These are phyloP conservation scores for Wickerhamiella pararugosa DNA, from an alignment of 1,139 yeast genomes.

Conservation along the genomic window DNA sequence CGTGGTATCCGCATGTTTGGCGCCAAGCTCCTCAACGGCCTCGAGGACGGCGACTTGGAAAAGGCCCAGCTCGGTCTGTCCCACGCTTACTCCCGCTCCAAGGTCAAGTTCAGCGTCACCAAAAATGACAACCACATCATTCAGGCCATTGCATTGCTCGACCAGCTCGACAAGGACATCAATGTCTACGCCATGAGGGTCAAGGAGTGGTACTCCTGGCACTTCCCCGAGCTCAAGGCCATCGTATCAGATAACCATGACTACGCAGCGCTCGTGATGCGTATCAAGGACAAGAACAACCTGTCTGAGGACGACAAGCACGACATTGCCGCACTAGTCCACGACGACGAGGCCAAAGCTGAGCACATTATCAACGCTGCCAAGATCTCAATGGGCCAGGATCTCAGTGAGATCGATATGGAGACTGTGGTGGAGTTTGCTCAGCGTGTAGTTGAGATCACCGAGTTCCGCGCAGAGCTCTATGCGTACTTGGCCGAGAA, in stretches of 20 bases:
- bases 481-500: slow-evolving; percentile 81
- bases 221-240: slow-evolving; percentile 96
- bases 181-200: slow-evolving; percentile 98
- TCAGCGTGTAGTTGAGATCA: slow-evolving; percentile 80
- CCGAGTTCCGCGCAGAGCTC: slow-evolving; percentile 82
- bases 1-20: slow-evolving; percentile 94
- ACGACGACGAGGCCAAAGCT: slow-evolving; percentile 89
- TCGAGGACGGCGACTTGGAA: slow-evolving; percentile 90
- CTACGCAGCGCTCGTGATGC: slow-evolving; percentile 69
- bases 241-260: slow-evolving; percentile 83
- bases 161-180: slow-evolving; percentile 92
- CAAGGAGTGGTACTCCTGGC: slow-evolving; percentile 99
- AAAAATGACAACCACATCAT: slow-evolving; percentile 97
- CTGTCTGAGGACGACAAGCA: slow-evolving; percentile 67
- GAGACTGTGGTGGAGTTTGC: slow-evolving; percentile 83
- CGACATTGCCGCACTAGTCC: slow-evolving; percentile 49
- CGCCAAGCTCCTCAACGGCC: slow-evolving; percentile 72
- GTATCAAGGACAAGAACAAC: slow-evolving; percentile 76
- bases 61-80: slow-evolving; percentile 98
- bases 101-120: slow-evolving; percentile 96
- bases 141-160: slow-evolving; percentile 94
- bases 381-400: slow-evolving; percentile 98
- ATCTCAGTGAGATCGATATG: slow-evolving; percentile 86
- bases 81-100: slow-evolving; percentile 97
- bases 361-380: slow-evolving; percentile 84